These are phyloP conservation scores for Mycena polygramma DNA, from an alignment of 768 basidiomycete genomes.

Conservation along the genomic window DNA sequence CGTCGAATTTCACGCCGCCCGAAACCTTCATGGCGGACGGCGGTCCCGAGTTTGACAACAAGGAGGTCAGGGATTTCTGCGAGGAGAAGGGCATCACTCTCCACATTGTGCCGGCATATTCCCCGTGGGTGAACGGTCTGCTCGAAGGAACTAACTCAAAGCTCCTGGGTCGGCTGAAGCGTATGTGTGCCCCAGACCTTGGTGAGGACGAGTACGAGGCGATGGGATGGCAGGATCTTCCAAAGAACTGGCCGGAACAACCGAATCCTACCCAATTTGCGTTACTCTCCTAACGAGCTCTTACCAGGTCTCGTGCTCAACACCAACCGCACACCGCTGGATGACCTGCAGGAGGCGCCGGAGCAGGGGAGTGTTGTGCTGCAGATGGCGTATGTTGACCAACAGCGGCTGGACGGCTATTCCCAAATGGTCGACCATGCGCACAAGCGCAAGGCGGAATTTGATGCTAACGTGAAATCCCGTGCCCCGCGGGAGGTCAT, in stretches of 20 bases:
- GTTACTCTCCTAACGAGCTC: conserved; percentile 9
- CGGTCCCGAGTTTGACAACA: conserved; percentile 9
- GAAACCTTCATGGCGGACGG: conserved; percentile 5
- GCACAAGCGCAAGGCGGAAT: conserved; percentile 40
- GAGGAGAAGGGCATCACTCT: conserved; percentile 9
- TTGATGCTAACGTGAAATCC: conserved; percentile 41
- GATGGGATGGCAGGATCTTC: conserved; percentile 26
- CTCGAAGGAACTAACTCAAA: conserved; percentile 44
- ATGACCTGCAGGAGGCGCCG: neutral
- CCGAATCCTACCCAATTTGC: conserved; percentile 24
- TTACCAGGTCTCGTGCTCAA: conserved; percentile 12
- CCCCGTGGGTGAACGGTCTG: conserved; percentile 49
- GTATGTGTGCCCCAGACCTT: conserved; percentile 41
- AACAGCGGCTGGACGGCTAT: conserved; percentile 39
- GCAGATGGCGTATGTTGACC: conserved; percentile 35
- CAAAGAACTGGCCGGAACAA: conserved; percentile 41
- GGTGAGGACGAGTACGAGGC: conserved; percentile 32
- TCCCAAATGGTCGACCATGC: conserved; percentile 41
- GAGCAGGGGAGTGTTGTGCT: neutral
- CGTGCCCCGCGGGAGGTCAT: conserved; percentile 32
- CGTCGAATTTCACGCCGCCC: neutral
- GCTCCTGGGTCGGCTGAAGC: conserved; percentile 36
- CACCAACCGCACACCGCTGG: conserved; percentile 3
- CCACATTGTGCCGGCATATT: conserved; percentile 37
- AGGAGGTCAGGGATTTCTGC: conserved; percentile 3